phyloP scores from a whole-genome alignment of 306 rosid genomes.

The Sechiopsis laciniata region DNA sequence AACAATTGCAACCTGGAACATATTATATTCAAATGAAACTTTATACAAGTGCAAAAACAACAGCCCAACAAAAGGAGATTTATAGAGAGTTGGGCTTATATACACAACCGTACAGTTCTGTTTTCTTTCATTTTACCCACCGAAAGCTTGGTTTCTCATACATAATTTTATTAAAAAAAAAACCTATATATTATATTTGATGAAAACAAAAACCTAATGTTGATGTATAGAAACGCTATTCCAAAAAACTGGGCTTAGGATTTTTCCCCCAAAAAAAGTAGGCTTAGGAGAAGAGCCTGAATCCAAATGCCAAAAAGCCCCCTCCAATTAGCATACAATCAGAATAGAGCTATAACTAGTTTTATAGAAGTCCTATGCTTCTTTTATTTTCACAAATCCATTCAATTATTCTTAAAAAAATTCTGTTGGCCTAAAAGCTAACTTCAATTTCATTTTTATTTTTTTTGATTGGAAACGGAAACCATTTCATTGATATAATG shows the following conservation, averaged over 20 bases:
- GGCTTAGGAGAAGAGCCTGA: not conserved
- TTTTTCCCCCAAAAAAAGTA: no score
- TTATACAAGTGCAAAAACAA: not conserved
- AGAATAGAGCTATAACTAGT: not conserved
- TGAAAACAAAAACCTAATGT: not conserved
- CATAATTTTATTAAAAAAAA: not conserved
- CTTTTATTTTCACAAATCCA: not conserved
- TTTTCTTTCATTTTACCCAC: not conserved
- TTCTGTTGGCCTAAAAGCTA: no score
- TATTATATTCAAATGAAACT: not conserved
- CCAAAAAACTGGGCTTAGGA: no score
- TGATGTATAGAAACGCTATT: no score
- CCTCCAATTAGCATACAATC: not conserved
- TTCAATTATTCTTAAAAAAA: no score
- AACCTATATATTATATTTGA: not conserved
- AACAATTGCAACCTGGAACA: constrained; percentile 68
- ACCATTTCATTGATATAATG: no score
- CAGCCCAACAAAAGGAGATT: not conserved
- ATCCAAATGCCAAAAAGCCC: not conserved
- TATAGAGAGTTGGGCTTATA: not conserved
- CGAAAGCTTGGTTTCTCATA: not conserved
- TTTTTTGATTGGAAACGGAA: no score
- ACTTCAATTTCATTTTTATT: no score
- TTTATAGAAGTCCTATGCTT: not conserved
- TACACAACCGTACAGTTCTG: not conserved